phyloP scores from a whole-genome alignment of 768 basidiomycete species.

The Ramaria sp. region DNA sequence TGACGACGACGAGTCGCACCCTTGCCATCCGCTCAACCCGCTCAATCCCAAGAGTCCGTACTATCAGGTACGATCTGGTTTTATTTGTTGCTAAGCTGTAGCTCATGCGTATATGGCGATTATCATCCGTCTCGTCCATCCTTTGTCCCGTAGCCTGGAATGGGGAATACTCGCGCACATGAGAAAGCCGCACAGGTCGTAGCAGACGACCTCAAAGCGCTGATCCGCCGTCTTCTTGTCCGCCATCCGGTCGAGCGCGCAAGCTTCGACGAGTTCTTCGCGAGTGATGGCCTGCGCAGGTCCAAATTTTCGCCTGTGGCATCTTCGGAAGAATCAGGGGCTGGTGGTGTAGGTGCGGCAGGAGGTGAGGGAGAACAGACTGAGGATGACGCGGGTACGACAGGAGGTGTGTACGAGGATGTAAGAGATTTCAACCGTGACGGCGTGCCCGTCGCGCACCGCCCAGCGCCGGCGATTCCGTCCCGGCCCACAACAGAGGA shows the following conservation, averaged over 20 bases:
- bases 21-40: slow-evolving; percentile 5
- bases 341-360: neutral
- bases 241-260: slow-evolving; percentile 77
- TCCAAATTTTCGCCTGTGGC: slow-evolving; percentile 49
- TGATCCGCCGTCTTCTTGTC: slow-evolving; percentile 77
- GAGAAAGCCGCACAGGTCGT: slow-evolving; percentile 79
- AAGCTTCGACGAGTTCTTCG: slow-evolving; percentile 88
- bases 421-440: neutral
- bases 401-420: neutral
- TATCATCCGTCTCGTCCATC: neutral
- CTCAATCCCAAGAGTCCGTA: slow-evolving; percentile 7
- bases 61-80: slow-evolving; percentile 4
- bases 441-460: slow-evolving; percentile 5
- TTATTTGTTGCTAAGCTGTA: neutral
- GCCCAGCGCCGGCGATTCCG: neutral
- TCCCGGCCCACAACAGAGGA: neutral
- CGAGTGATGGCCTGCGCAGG: slow-evolving; percentile 63
- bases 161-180: slow-evolving; percentile 50
- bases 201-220: slow-evolving; percentile 73
- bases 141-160: neutral
- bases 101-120: too few relatives aligned
- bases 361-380: neutral
- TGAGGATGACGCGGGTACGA: neutral
- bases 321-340: neutral
- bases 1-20: slow-evolving; percentile 8